These are phyloP conservation scores for Euryodendron excelsum DNA, from an alignment of 148 eudicot genomes.

Conservation along the genomic window DNA sequence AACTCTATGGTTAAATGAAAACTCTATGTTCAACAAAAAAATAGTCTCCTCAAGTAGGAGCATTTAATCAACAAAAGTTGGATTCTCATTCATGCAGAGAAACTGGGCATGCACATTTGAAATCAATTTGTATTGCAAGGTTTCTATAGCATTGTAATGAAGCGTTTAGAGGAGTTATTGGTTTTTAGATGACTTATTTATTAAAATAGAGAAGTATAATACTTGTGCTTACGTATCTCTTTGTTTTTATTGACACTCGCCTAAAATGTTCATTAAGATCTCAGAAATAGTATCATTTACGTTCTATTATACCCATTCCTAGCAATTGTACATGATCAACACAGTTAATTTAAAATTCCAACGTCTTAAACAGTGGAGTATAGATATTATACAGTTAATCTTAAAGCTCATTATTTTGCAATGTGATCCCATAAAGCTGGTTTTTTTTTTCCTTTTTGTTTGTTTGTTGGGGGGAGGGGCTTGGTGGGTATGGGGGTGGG, in stretches of 20 bases:
- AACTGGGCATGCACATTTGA: too few relatives aligned
- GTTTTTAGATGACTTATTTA: neutral
- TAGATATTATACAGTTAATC: neutral
- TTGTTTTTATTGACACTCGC: neutral
- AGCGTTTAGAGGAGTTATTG: too few relatives aligned
- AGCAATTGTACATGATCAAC: neutral
- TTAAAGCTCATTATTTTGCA: neutral
- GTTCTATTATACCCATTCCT: neutral
- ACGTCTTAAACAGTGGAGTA: neutral
- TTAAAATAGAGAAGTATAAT: neutral
- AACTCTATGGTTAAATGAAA: neutral
- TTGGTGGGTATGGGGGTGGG: too few relatives aligned
- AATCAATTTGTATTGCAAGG: too few relatives aligned
- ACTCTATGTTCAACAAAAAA: neutral
- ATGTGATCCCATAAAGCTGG: neutral
- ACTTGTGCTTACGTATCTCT: neutral
- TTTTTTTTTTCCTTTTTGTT: neutral
- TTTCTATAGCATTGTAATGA: too few relatives aligned
- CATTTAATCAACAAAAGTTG: too few relatives aligned
- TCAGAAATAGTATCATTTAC: neutral
- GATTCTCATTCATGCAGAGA: too few relatives aligned
- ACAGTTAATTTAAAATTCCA: neutral
- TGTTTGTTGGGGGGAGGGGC: too few relatives aligned
- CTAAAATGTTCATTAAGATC: neutral
- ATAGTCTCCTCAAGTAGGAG: too few relatives aligned